Evolutionary conservation across 768 basidiomycete genomes (phyloP), one percentile per base, ranked within the genome.

Genomic region (Sarcomyxa edulis): DNA sequence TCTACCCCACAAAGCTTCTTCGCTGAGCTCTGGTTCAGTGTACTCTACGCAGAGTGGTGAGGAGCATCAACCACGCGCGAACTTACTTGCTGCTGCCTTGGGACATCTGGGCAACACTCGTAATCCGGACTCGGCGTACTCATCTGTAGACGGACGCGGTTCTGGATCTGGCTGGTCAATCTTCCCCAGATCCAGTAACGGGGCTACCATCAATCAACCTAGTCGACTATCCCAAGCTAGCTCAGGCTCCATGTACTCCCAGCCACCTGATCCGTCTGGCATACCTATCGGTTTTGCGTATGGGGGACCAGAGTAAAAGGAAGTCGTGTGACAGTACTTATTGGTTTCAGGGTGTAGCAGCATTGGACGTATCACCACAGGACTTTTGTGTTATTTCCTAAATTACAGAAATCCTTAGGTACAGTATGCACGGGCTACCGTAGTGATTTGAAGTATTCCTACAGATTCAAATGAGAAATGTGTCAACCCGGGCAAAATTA

Each of bases 371-470:
- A n/a, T n/a, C n/a, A n/a, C n/a, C n/a, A n/a, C n/a, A n/a, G n/a
- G n/a, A n/a, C n/a, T n/a, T n/a, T n/a, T n/a, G n/a, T n/a, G n/a
- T n/a, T n/a, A n/a, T n/a, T n/a, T n/a, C n/a, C n/a, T n/a, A n/a
- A n/a, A n/a, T n/a, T n/a, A n/a, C n/a, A n/a, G n/a, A n/a, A n/a
- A n/a, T n/a, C n/a, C n/a, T n/a, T n/a, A n/a, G n/a, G n/a, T n/a
- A n/a, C n/a, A n/a, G n/a, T n/a, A n/a, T n/a, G n/a, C n/a, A n/a
- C 34, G 14, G 6, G 34, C 28, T 64, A 72, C 53, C 68, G 68
- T 49, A 79, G 53, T 42, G 80, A 75, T 48, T 75, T 69, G 48
- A 85, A 70, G 50, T 84, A 78, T 62, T 74, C 64, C 84, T 87
- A 33, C 26, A 16, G 43, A 40, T 16, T 46, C 31, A 37, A 48